Base-by-base conservation (phyloP, 306 rosid species). In the Quillaja saponaria region DNA sequence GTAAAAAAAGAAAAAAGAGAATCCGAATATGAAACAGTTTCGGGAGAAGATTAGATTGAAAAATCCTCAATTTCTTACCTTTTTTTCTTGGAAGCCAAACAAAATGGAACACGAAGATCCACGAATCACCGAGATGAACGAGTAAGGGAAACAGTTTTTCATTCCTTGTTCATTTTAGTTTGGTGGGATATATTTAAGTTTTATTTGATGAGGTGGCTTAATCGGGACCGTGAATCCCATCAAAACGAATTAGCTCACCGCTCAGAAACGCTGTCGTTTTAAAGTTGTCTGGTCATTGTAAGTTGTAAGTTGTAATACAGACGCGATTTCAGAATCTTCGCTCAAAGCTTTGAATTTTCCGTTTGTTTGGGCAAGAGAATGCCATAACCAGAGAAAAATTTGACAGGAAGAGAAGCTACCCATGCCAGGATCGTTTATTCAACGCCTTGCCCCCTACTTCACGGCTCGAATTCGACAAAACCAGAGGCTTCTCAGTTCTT, bases 391-490 rank as follows among this genome's bases (percentile, higher is more conserved):
- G n/a, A n/a, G n/a, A n/a, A n/a, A n/a, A n/a, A n/a, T n/a, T n/a
- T n/a, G n/a, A n/a, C n/a, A 38, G 55, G 59, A 44, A 1, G n/a
- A 18, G 49, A 14, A 58, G 71, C 38, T 18, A 67, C 70, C 70
- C 73, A 68, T 76, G 77, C 75, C 67, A 34, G 66, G 75, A 44
- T 66, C 84, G 57, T 52, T 75, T 72, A 67, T 81, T 79, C 86
- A 71, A 58, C 79, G 85, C 34, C 42, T 90, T 0, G 55, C 74
- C 19, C 78, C 81, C 17, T 78, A 53, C 47, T 39, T 90, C 38
- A 76, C 74, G 13, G 76, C 68, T 34, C 83, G 82, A 61, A 82
- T 86, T 59, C 80, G 82, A 39, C 64, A 77, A 34, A 88, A 85
- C 60, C 75, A 78, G 65, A 78, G 78, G 72, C 75, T 84, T 44